Percentiles rank a stretch among this genome's conserved stretches.
Evolutionary conservation across 176 grass and related monocot species (phyloP).

Genomic region (Phoenix roebelenii): DNA sequence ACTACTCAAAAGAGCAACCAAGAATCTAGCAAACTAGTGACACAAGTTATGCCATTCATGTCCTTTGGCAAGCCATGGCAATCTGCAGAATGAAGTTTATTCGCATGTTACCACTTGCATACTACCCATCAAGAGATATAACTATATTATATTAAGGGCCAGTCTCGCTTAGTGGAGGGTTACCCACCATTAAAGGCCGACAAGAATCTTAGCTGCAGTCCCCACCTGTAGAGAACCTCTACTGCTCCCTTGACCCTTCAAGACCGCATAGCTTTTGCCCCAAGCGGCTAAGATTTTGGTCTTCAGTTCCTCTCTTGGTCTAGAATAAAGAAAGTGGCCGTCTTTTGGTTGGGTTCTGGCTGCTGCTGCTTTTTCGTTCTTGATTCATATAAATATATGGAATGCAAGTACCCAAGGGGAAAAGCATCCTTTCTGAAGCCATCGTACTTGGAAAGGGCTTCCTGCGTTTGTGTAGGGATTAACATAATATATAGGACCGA

Average conservation of each 20-base stretch:
- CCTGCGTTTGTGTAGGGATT: background rate
- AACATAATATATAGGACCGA: background rate
- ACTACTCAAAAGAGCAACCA: background rate
- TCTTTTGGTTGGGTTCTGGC: slow-evolving; percentile 34
- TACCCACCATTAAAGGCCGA: slow-evolving; percentile 48
- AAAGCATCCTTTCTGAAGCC: background rate
- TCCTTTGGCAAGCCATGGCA: no score
- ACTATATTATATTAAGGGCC: no score
- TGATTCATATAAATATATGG: background rate
- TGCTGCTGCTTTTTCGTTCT: slow-evolving; percentile 27
- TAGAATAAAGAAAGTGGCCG: slow-evolving; percentile 27
- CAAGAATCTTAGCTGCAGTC: slow-evolving; percentile 55
- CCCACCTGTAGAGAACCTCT: slow-evolving; percentile 27
- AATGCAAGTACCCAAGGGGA: background rate
- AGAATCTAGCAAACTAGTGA: background rate
- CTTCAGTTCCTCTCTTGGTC: slow-evolving; percentile 13
- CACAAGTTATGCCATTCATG: slow-evolving; percentile 1
- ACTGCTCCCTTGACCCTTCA: background rate
- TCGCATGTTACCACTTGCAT: no score
- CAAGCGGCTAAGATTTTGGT: slow-evolving; percentile 22
- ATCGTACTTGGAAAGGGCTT: background rate
- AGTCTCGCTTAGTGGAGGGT: slow-evolving; percentile 30
- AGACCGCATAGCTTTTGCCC: slow-evolving; percentile 15
- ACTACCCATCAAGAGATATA: no score
- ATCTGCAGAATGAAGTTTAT: no score